Percentiles rank a stretch among this genome's conserved stretches.
These are phyloP conservation scores for Polychytrium aggregatum DNA, from an alignment of 192 early-diverging fungal genomes.

Conservation along the genomic window DNA sequence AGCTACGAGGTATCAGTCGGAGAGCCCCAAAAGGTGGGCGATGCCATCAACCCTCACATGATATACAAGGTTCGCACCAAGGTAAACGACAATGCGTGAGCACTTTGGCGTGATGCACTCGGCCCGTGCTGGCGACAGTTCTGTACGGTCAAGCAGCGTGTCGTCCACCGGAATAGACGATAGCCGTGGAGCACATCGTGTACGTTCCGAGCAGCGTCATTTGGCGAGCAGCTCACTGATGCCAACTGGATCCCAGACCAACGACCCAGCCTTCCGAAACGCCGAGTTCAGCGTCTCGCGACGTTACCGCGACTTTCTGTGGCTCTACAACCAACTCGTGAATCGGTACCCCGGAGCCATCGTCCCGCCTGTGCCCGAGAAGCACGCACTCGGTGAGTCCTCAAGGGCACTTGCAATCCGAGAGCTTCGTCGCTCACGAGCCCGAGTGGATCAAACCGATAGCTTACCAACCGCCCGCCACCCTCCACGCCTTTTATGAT, in stretches of 20 bases:
- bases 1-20: slow-evolving; percentile 35
- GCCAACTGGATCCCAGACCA: slow-evolving; percentile 37
- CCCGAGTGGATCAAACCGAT: too few species aligned
- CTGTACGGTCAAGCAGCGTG: neutral
- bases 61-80: slow-evolving; percentile 77
- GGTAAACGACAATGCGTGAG: slow-evolving; percentile 17
- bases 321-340: slow-evolving; percentile 78
- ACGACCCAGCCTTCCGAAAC: slow-evolving; percentile 62
- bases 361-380: slow-evolving; percentile 87
- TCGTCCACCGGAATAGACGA: neutral
- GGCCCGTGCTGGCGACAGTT: neutral
- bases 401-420: too few species aligned
- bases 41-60: slow-evolving; percentile 75
- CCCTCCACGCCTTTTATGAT: too few species aligned
- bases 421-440: too few species aligned
- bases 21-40: slow-evolving; percentile 83
- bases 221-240: neutral
- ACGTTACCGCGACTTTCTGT: slow-evolving; percentile 86
- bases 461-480: too few species aligned
- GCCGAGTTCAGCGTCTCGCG: slow-evolving; percentile 72
- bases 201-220: neutral
- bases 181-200: slow-evolving; percentile 1
- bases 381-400: slow-evolving; percentile 75
- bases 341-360: slow-evolving; percentile 75
- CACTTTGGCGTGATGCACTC: neutral